Evolutionary conservation across 768 basidiomycete species (phyloP).

Genomic region (Pleurotus platypus): DNA sequence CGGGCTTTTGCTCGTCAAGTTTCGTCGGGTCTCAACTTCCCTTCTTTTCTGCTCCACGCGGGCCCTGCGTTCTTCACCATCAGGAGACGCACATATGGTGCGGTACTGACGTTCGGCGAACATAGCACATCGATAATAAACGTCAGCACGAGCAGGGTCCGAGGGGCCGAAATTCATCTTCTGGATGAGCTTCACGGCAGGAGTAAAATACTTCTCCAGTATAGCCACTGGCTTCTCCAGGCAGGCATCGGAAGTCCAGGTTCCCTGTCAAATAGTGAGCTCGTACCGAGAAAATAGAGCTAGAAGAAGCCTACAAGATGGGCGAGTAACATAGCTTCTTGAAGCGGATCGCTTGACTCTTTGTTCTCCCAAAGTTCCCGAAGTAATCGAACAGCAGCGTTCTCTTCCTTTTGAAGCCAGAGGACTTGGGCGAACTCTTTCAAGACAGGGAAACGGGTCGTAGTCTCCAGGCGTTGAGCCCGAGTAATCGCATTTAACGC

Average conservation of each 20-base stretch:
- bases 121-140: constrained; percentile 79
- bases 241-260: constrained; percentile 88
- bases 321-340: constrained; percentile 44
- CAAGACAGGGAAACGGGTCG: constrained; percentile 47
- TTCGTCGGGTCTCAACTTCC: constrained; percentile 58
- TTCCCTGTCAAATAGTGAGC: constrained; percentile 50
- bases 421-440: constrained; percentile 88
- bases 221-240: constrained; percentile 77
- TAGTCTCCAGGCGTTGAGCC: constrained; percentile 59
- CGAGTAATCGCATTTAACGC: constrained; percentile 83
- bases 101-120: constrained; percentile 91
- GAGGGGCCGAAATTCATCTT: constrained; percentile 13
- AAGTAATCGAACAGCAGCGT: constrained; percentile 74
- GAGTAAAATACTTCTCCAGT: constrained; percentile 63
- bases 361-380: constrained; percentile 31
- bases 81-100: constrained; percentile 63
- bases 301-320: constrained; percentile 50
- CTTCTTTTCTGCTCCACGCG: constrained; percentile 70
- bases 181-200: constrained; percentile 41
- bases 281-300: background rate
- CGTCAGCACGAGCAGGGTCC: constrained; percentile 41
- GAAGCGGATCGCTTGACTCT: constrained; percentile 13
- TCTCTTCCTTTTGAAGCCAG: constrained; percentile 85
- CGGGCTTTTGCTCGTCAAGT: constrained; percentile 10
- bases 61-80: constrained; percentile 62